These are phyloP conservation scores for Rhodotorula graminis DNA, from an alignment of 768 basidiomycete genomes.

Conservation along the genomic window DNA sequence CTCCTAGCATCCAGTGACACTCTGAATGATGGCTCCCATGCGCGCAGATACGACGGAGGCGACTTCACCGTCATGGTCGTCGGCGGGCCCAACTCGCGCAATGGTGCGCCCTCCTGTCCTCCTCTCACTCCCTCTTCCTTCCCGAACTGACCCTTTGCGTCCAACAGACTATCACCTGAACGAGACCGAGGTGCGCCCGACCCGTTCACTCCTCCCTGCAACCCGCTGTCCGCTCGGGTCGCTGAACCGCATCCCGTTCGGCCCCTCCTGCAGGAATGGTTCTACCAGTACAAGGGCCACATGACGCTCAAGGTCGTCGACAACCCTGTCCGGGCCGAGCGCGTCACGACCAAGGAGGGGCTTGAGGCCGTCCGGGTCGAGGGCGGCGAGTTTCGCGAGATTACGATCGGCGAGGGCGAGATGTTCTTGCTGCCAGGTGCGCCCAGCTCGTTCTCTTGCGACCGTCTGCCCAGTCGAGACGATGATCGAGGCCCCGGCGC, in stretches of 20 bases:
- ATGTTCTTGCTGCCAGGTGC: conserved; percentile 92
- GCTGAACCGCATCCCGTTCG: conserved; percentile 42
- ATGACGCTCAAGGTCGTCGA: conserved; percentile 81
- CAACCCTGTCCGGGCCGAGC: conserved; percentile 10
- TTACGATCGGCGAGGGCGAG: conserved; percentile 85
- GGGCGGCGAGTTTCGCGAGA: conserved; percentile 72
- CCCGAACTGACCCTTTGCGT: too few relatives aligned
- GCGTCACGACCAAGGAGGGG: conserved; percentile 41
- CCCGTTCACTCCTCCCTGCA: neutral
- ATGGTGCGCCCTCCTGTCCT: conserved; percentile 44
- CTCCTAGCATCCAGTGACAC: neutral
- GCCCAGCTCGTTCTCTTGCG: conserved; percentile 34
- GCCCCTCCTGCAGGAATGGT: conserved; percentile 73
- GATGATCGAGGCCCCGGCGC: too few relatives aligned
- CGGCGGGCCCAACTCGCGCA: conserved; percentile 89
- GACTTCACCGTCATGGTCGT: conserved; percentile 95
- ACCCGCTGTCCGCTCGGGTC: conserved; percentile 40
- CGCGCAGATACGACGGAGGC: conserved; percentile 55
- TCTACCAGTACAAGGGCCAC: conserved; percentile 89
- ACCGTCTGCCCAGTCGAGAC: too few relatives aligned
- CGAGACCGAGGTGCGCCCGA: conserved; percentile 60
- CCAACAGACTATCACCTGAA: conserved; percentile 79
- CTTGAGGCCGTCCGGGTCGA: conserved; percentile 50
- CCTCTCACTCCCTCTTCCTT: neutral
- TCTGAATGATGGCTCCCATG: conserved; percentile 24